These are phyloP conservation scores for Chlorophyllum brunneum DNA, from an alignment of 768 basidiomycete genomes.

Conservation along the genomic window DNA sequence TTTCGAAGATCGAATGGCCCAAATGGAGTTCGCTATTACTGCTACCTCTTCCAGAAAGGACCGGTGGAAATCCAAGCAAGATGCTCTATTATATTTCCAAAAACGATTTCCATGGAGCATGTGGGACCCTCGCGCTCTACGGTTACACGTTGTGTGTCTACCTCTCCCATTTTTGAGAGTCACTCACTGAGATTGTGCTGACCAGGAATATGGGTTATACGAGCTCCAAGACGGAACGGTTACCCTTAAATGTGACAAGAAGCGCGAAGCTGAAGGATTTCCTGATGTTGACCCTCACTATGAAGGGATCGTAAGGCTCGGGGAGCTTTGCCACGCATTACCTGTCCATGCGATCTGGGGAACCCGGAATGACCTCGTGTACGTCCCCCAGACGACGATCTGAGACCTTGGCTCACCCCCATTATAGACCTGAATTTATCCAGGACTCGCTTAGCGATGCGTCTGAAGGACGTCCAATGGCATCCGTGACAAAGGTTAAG, in stretches of 20 bases:
- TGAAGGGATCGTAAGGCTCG: constrained; percentile 32
- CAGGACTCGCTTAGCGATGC: constrained; percentile 39
- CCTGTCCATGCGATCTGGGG: constrained; percentile 51
- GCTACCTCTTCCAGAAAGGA: constrained; percentile 34
- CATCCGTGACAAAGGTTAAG: constrained; percentile 40
- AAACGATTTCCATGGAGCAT: constrained; percentile 41
- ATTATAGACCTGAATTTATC: constrained; percentile 36
- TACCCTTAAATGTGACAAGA: constrained; percentile 38
- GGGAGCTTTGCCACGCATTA: constrained; percentile 27
- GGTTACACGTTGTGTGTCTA: constrained; percentile 33
- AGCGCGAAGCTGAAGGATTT: constrained; percentile 44
- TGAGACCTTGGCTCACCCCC: not conserved
- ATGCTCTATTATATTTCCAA: constrained; percentile 39
- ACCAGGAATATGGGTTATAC: constrained; percentile 33
- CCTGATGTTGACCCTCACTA: constrained; percentile 41
- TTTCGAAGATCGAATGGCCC: constrained; percentile 32
- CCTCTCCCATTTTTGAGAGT: not conserved
- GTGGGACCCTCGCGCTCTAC: constrained; percentile 41
- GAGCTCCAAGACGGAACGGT: constrained; percentile 25
- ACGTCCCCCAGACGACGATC: constrained; percentile 13
- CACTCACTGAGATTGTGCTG: not conserved
- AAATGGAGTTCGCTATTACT: constrained; percentile 33
- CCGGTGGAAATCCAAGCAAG: constrained; percentile 36
- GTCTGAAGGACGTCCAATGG: constrained; percentile 33
- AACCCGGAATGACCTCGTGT: constrained; percentile 41